Evolutionary conservation across 805 yeast species (phyloP).

Genomic region (Candida caryicola): DNA sequence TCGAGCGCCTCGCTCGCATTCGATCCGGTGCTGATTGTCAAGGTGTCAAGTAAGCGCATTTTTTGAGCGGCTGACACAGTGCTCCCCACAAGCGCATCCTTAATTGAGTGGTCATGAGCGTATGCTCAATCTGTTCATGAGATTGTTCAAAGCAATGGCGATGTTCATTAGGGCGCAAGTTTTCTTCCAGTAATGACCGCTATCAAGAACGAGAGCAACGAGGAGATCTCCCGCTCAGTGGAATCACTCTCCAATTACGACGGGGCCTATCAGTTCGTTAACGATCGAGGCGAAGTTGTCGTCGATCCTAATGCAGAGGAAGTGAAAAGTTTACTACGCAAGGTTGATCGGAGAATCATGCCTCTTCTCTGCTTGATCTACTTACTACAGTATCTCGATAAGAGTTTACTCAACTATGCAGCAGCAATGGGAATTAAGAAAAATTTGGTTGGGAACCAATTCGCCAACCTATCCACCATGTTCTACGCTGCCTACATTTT

Average conservation of each 20-base stretch:
- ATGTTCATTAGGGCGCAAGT: too few relatives aligned
- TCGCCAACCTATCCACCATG: slow-evolving; percentile 52
- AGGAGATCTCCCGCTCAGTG: not conserved
- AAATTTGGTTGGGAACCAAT: slow-evolving; percentile 46
- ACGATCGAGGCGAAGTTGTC: slow-evolving; percentile 1
- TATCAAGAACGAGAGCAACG: not conserved
- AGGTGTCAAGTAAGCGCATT: not conserved
- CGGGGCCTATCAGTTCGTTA: slow-evolving; percentile 20
- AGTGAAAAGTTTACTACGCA: slow-evolving; percentile 17
- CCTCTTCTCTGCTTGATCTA: slow-evolving; percentile 53
- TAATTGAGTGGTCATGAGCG: too few relatives aligned
- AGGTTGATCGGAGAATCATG: slow-evolving; percentile 48
- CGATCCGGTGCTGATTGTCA: too few relatives aligned
- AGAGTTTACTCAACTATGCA: slow-evolving; percentile 57
- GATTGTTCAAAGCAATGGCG: too few relatives aligned
- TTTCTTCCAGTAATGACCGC: too few relatives aligned
- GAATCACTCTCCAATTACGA: slow-evolving; percentile 12
- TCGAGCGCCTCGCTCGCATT: too few relatives aligned
- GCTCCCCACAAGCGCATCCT: slow-evolving; percentile 5
- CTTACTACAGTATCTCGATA: slow-evolving; percentile 57
- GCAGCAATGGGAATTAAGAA: slow-evolving; percentile 62
- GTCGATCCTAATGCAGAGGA: slow-evolving; percentile 3
- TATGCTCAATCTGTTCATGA: too few relatives aligned
- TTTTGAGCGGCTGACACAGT: not conserved
- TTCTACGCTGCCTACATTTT: slow-evolving; percentile 53